phyloP scores from a whole-genome alignment of 352 stramenopile genomes.

The Pythium dissotocum region DNA sequence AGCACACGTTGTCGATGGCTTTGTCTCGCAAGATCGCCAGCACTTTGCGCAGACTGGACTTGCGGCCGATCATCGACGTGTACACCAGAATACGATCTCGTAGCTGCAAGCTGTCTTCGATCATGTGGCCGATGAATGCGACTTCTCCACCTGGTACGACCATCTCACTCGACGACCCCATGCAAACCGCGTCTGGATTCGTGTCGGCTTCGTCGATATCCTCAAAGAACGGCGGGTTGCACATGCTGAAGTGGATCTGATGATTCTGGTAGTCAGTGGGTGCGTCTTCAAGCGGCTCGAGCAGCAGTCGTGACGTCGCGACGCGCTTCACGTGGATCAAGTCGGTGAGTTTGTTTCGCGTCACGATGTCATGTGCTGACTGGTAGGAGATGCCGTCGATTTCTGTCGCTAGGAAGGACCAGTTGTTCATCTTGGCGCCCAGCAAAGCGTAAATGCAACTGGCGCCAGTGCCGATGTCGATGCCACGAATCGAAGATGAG shows the following conservation, averaged over 20 bases:
- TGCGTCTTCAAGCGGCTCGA: slow-evolving; percentile 47
- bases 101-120: slow-evolving; percentile 88
- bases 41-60: slow-evolving; percentile 90
- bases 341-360: slow-evolving; percentile 79
- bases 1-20: slow-evolving; percentile 72
- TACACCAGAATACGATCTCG: slow-evolving; percentile 89
- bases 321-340: slow-evolving; percentile 59
- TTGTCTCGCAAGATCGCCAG: slow-evolving; percentile 77
- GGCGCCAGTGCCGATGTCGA: slow-evolving; percentile 96
- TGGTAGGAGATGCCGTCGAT: slow-evolving; percentile 88
- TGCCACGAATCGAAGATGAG: slow-evolving; percentile 46
- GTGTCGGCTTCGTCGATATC: slow-evolving; percentile 72
- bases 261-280: slow-evolving; percentile 5
- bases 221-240: slow-evolving; percentile 97
- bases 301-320: slow-evolving; percentile 42
- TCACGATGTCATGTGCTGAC: slow-evolving; percentile 87
- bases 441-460: slow-evolving; percentile 96
- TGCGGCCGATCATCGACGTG: slow-evolving; percentile 94
- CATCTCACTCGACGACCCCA: slow-evolving; percentile 82
- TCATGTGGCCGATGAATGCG: slow-evolving; percentile 92
- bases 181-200: slow-evolving; percentile 74
- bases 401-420: slow-evolving; percentile 94
- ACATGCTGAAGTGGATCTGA: slow-evolving; percentile 94
- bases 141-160: slow-evolving; percentile 91
- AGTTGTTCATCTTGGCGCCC: slow-evolving; percentile 83